Conservation (phyloP, 441 rosid genomes). For the Gossypium gossypioides region DNA sequence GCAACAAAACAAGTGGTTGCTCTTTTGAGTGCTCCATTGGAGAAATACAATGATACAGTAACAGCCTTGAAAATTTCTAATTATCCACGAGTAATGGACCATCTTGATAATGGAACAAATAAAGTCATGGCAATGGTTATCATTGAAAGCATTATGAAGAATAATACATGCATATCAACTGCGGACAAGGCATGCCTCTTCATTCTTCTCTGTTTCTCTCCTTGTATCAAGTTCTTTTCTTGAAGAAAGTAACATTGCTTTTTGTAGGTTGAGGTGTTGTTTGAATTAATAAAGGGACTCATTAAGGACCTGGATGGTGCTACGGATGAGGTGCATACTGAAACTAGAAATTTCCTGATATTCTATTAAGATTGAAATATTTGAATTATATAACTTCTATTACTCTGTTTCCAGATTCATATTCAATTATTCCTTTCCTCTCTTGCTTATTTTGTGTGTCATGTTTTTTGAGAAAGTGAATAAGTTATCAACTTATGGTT, state of each 20-base stretch:
- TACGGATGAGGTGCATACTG: constrained; percentile 39
- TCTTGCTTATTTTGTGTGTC: constrained; percentile 8
- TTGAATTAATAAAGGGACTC: constrained; percentile 58
- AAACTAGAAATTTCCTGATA: background rate
- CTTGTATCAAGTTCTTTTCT: constrained; percentile 3
- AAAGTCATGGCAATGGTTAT: constrained; percentile 68
- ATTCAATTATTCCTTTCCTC: background rate
- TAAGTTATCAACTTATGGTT: background rate
- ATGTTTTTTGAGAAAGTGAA: background rate
- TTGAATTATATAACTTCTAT: constrained; percentile 7
- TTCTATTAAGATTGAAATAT: background rate
- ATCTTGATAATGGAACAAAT: constrained; percentile 54
- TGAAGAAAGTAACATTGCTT: constrained; percentile 15
- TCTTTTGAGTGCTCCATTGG: constrained; percentile 64
- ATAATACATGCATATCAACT: constrained; percentile 44
- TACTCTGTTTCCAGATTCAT: background rate
- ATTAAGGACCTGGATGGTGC: constrained; percentile 50
- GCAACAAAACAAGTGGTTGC: constrained; percentile 65
- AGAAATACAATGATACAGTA: constrained; percentile 54
- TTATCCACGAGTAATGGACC: constrained; percentile 61
- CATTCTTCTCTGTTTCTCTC: constrained; percentile 14
- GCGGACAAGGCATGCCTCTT: constrained; percentile 41
- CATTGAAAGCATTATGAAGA: constrained; percentile 63
- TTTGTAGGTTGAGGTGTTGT: constrained; percentile 59
- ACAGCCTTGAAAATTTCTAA: constrained; percentile 54